Evolutionary conservation across 805 yeast species (phyloP).

Genomic region (Candida chauliodis): DNA sequence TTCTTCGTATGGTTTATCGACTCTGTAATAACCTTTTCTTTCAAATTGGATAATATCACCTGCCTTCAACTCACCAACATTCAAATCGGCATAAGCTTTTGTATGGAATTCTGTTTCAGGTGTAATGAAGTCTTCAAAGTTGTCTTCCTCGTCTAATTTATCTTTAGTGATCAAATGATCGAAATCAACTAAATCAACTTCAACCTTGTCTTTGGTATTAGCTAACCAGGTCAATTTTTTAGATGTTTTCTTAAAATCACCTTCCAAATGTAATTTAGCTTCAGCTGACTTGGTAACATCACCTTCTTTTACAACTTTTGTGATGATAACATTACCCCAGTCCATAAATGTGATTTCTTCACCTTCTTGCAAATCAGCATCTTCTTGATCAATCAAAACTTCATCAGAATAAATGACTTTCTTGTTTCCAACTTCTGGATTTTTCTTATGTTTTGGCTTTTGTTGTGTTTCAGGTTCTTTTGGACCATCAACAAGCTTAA

Average conservation of each 20-base stretch:
- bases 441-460: slow-evolving; percentile 93
- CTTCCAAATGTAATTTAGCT: slow-evolving; percentile 83
- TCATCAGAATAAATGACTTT: slow-evolving; percentile 63
- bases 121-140: slow-evolving; percentile 88
- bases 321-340: slow-evolving; percentile 92
- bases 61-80: slow-evolving; percentile 68
- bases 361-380: slow-evolving; percentile 62
- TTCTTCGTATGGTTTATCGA: slow-evolving; percentile 57
- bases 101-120: slow-evolving; percentile 82
- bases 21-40: slow-evolving; percentile 92
- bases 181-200: slow-evolving; percentile 81
- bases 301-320: slow-evolving; percentile 63
- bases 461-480: slow-evolving; percentile 57
- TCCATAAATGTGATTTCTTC: slow-evolving; percentile 98
- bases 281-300: slow-evolving; percentile 57
- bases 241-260: slow-evolving; percentile 95
- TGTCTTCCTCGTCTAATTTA: slow-evolving; percentile 90
- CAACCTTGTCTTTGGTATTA: slow-evolving; percentile 64
- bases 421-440: slow-evolving; percentile 85
- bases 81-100: slow-evolving; percentile 74
- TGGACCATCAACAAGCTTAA: slow-evolving; percentile 67
- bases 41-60: slow-evolving; percentile 93
- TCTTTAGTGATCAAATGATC: slow-evolving; percentile 95
- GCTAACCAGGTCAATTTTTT: slow-evolving; percentile 96
- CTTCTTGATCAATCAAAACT: slow-evolving; percentile 80